These are phyloP conservation scores for Deakozyma indianensis DNA, from an alignment of 805 yeast species.

Conservation along the genomic window DNA sequence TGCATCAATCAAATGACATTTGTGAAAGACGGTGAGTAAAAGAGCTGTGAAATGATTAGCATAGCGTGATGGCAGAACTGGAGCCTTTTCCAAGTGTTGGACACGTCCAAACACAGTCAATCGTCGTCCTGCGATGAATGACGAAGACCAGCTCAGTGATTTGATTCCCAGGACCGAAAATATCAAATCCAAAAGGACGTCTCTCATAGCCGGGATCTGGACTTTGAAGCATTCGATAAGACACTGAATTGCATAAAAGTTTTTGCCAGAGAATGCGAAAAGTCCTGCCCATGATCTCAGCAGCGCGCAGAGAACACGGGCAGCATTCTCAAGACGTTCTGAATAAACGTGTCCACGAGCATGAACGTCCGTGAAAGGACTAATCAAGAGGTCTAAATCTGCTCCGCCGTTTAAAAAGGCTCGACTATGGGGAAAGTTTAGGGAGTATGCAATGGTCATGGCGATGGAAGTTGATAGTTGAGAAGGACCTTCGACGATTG, in stretches of 20 bases:
- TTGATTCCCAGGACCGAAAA: conserved; percentile 51
- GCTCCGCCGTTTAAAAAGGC: conserved; percentile 40
- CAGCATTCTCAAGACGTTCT: conserved; percentile 44
- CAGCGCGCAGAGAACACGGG: conserved; percentile 43
- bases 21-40: conserved; percentile 37
- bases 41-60: conserved; percentile 55
- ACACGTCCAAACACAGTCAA: conserved; percentile 10
- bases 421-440: conserved; percentile 44
- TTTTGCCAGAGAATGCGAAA: conserved; percentile 42
- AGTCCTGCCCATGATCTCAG: conserved; percentile 70
- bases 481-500: conserved; percentile 40
- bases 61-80: conserved; percentile 17
- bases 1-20: conserved; percentile 37
- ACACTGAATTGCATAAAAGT: conserved; percentile 40
- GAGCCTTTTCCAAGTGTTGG: conserved; percentile 28
- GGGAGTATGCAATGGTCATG: conserved; percentile 35
- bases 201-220: conserved; percentile 39
- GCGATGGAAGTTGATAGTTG: conserved; percentile 30
- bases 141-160: conserved; percentile 37
- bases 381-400: conserved; percentile 47
- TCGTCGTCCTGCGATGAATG: conserved; percentile 19
- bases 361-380: conserved; percentile 58
- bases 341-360: conserved; percentile 31
- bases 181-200: conserved; percentile 54
- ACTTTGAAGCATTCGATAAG: conserved; percentile 48